Evolutionary conservation across 2,329 filamentous ascomycete species (phyloP).

Genomic region (Neofusicoccum ribis): DNA sequence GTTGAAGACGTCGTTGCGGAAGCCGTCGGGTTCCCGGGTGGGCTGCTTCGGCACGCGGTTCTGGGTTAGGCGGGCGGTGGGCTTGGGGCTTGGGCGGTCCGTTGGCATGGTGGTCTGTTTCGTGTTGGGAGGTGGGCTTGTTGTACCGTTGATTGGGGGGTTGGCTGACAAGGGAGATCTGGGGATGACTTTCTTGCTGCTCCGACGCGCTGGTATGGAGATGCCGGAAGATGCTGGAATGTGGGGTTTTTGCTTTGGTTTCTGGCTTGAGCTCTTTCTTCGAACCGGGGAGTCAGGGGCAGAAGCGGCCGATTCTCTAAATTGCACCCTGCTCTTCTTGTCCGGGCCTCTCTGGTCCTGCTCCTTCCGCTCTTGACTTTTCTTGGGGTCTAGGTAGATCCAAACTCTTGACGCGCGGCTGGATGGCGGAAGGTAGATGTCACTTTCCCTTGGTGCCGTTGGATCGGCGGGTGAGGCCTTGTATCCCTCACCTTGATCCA

Average conservation of each 20-base stretch:
- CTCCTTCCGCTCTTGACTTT: neutral
- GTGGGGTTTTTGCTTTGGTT: neutral
- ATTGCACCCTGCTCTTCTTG: neutral
- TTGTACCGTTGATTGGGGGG: neutral
- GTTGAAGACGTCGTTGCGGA: neutral
- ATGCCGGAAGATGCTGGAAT: neutral
- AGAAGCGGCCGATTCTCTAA: neutral
- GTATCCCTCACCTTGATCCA: neutral
- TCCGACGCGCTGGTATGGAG: neutral
- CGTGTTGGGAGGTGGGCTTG: neutral
- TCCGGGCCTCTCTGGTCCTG: neutral
- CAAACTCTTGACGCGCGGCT: neutral
- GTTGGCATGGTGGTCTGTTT: neutral
- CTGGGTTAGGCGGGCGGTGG: no score
- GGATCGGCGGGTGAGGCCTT: neutral
- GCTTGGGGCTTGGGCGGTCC: no score
- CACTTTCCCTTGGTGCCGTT: neutral
- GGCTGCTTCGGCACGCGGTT: no score
- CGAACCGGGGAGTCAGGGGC: neutral
- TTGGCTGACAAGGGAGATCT: neutral
- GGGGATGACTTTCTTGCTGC: neutral
- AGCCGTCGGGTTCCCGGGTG: neutral
- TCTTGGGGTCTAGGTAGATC: conserved; percentile 3
- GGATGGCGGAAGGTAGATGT: conserved; percentile 3
- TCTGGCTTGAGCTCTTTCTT: neutral